Conservation (phyloP, 305 asterid genomes). For the Fraxinus greggii region DNA sequence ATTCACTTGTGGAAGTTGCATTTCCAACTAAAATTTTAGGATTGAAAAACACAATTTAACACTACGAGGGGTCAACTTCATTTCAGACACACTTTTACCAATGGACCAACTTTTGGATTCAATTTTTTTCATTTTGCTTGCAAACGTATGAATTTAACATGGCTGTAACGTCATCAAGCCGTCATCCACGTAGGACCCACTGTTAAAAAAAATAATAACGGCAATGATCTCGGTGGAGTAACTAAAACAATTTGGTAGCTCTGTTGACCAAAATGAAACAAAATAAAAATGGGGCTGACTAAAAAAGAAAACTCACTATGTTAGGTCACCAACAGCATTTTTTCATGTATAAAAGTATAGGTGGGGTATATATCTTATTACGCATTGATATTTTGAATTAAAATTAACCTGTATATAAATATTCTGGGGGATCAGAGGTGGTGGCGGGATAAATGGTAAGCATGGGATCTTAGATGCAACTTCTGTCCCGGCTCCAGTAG, state of each 20-base stretch:
- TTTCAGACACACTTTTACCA: background rate
- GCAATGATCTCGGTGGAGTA: background rate
- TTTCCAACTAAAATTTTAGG: background rate
- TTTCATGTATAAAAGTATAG: background rate
- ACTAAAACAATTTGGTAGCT: background rate
- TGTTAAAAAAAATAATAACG: background rate
- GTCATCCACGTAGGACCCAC: background rate
- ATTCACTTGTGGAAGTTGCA: background rate
- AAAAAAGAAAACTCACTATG: background rate
- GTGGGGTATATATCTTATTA: background rate
- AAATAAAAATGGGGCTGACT: background rate
- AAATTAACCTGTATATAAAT: constrained; percentile 60
- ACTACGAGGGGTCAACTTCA: background rate
- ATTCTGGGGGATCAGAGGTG: constrained; percentile 56
- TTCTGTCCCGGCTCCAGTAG: constrained; percentile 33
- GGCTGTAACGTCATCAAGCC: background rate
- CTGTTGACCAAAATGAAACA: background rate
- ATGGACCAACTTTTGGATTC: background rate
- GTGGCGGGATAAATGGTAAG: constrained; percentile 48
- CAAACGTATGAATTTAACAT: background rate
- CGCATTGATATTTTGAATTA: background rate
- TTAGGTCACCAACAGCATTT: background rate
- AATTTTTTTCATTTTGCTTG: background rate
- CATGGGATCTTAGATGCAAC: constrained; percentile 27
- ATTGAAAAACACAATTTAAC: background rate